A percentile compares a stretch with the other conserved stretches of the same genome.
phyloP scores from a whole-genome alignment of 768 basidiomycete species.

The Polyporus arcularius region DNA sequence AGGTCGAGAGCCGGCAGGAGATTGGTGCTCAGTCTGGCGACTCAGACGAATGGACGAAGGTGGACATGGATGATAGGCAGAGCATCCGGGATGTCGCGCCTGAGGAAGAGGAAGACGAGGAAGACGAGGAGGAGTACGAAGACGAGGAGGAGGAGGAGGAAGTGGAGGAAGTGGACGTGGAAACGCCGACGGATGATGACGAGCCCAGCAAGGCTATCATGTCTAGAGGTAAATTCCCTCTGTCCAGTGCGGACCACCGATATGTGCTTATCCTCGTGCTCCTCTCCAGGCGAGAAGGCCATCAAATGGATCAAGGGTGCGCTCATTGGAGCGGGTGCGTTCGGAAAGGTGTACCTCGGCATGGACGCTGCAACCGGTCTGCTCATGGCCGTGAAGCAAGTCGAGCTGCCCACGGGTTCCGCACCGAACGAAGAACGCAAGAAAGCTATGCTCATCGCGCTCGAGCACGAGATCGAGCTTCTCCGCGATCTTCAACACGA shows the following conservation, averaged over 20 bases:
- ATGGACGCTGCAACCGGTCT: conserved; percentile 91
- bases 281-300: conserved; percentile 45
- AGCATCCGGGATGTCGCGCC: conserved; percentile 38
- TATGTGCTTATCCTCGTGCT: not conserved
- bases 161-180: conserved; percentile 41
- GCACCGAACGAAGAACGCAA: conserved; percentile 90
- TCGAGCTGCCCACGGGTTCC: conserved; percentile 83
- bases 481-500: conserved; percentile 90
- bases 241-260: not conserved
- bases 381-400: conserved; percentile 98
- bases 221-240: conserved; percentile 50
- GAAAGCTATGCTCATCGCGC: conserved; percentile 87
- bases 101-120: conserved; percentile 49
- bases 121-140: conserved; percentile 48
- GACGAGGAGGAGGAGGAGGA: conserved; percentile 44
- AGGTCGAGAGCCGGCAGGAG: conserved; percentile 77
- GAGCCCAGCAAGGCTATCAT: conserved; percentile 55
- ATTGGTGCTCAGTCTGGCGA: conserved; percentile 45
- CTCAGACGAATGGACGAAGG: conserved; percentile 73
- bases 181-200: conserved; percentile 40
- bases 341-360: conserved; percentile 93
- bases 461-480: conserved; percentile 93
- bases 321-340: conserved; percentile 92
- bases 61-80: conserved; percentile 50
- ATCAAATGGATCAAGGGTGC: conserved; percentile 98